phyloP scores from a whole-genome alignment of 2,329 filamentous ascomycete species.

The Shiraia bambusicola region DNA sequence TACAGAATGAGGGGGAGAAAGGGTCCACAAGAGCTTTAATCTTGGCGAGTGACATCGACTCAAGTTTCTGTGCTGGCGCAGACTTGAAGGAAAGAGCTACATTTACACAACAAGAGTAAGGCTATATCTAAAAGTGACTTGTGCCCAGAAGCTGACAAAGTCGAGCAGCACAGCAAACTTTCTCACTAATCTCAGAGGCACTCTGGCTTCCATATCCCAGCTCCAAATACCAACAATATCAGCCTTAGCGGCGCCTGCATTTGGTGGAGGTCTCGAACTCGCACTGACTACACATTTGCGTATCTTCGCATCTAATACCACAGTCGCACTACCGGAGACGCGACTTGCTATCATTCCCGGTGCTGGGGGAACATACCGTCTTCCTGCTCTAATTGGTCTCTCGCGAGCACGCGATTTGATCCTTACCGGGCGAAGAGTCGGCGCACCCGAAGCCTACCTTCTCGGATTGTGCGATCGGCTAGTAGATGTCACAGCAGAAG shows the following conservation, averaged over 20 bases:
- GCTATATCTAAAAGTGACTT: slow-evolving; percentile 7
- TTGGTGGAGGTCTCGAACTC: slow-evolving; percentile 92
- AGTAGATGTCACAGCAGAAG: slow-evolving; percentile 71
- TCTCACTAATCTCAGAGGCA: slow-evolving; percentile 72
- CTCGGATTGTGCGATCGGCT: slow-evolving; percentile 87
- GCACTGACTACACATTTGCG: slow-evolving; percentile 88
- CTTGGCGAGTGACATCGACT: slow-evolving; percentile 79
- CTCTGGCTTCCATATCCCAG: slow-evolving; percentile 69
- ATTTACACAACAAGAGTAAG: slow-evolving; percentile 77
- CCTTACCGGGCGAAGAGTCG: slow-evolving; percentile 83
- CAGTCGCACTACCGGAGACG: slow-evolving; percentile 86
- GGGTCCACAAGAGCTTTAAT: slow-evolving; percentile 76
- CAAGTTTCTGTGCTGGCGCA: slow-evolving; percentile 89
- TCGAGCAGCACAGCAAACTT: slow-evolving; percentile 74
- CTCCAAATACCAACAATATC: slow-evolving; percentile 89
- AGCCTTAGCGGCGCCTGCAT: slow-evolving; percentile 79
- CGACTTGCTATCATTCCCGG: slow-evolving; percentile 92
- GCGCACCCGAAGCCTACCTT: slow-evolving; percentile 84
- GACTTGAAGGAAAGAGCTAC: slow-evolving; percentile 85
- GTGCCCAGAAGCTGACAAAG: slow-evolving; percentile 10
- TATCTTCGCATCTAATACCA: slow-evolving; percentile 76
- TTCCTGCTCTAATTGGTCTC: slow-evolving; percentile 78
- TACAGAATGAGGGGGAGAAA: slow-evolving; percentile 61
- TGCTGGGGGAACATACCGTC: slow-evolving; percentile 86
- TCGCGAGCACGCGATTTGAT: slow-evolving; percentile 85